Conservation (phyloP, 176 grass and related monocot genomes). For the Cymbopogon citratus region DNA sequence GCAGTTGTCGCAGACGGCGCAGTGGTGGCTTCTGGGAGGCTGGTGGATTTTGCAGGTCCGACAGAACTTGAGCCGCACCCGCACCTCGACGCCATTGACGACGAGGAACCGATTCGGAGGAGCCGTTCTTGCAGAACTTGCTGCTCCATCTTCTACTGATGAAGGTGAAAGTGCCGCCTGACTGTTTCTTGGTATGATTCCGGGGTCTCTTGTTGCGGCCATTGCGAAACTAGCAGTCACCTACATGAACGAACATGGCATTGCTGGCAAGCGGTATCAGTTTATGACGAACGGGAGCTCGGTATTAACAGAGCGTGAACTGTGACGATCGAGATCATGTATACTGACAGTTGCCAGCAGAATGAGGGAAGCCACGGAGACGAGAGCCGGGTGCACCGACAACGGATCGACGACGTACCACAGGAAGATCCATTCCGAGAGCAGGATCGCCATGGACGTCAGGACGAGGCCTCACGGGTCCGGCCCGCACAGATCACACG, state of each 20-base stretch:
- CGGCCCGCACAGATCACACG: slow-evolving; percentile 60
- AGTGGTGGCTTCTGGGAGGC: slow-evolving; percentile 56
- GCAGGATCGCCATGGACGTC: slow-evolving; percentile 37
- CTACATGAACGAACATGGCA: neutral
- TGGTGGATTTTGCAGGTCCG: slow-evolving; percentile 45
- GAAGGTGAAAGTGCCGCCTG: neutral
- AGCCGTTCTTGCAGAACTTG: neutral
- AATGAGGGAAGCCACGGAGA: slow-evolving; percentile 22
- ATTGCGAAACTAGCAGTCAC: slow-evolving; percentile 38
- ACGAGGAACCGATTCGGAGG: slow-evolving; percentile 7
- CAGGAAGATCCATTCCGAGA: slow-evolving; percentile 47
- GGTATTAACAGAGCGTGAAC: neutral
- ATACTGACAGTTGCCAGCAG: slow-evolving; percentile 39
- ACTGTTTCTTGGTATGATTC: slow-evolving; percentile 49
- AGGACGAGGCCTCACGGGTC: slow-evolving; percentile 54
- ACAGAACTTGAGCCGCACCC: slow-evolving; percentile 41
- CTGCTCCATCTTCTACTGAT: neutral
- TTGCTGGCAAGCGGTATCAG: neutral
- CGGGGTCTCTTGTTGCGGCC: slow-evolving; percentile 50
- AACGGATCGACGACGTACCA: slow-evolving; percentile 4
- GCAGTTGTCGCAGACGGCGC: slow-evolving; percentile 60
- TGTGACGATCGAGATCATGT: neutral
- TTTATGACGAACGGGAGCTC: neutral
- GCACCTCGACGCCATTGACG: slow-evolving; percentile 30
- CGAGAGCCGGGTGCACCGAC: neutral